phyloP scores from a whole-genome alignment of 805 yeast species.

The Ogataea zsoltii region DNA sequence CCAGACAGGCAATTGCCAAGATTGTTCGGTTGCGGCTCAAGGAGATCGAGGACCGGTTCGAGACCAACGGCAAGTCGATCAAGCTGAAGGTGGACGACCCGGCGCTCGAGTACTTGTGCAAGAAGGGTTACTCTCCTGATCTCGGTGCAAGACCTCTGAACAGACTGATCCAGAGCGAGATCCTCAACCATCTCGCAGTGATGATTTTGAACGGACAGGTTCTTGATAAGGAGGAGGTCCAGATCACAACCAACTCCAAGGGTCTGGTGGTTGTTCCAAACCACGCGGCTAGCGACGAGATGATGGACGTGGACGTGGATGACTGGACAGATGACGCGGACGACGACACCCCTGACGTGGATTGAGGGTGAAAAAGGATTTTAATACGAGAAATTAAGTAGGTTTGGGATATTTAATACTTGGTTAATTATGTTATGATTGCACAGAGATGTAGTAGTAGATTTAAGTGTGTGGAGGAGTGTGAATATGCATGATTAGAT shows the following conservation, averaged over 20 bases:
- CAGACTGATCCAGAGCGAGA: conserved; percentile 85
- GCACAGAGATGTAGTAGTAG: no score
- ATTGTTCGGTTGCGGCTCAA: conserved; percentile 82
- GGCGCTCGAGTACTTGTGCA: conserved; percentile 80
- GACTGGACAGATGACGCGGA: conserved; percentile 67
- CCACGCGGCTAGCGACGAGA: conserved; percentile 62
- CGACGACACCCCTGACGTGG: conserved; percentile 41
- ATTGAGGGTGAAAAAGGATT: conserved; percentile 15
- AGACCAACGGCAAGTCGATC: conserved; percentile 76
- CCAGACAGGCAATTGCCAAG: conserved; percentile 88
- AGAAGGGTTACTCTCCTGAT: conserved; percentile 86
- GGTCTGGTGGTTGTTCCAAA: conserved; percentile 84
- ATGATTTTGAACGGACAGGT: conserved; percentile 84
- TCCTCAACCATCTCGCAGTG: conserved; percentile 87
- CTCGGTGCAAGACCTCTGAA: conserved; percentile 97
- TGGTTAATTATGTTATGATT: no score
- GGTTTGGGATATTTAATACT: no score
- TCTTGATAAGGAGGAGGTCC: conserved; percentile 83
- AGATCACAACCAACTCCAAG: conserved; percentile 54
- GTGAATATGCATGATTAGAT: no score
- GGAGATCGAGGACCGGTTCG: conserved; percentile 86
- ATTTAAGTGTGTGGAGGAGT: no score
- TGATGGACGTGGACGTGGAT: conserved; percentile 56
- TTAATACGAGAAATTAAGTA: neutral
- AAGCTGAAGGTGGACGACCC: conserved; percentile 69